A percentile compares a stretch with the other conserved stretches of the same genome.
Conservation (phyloP, 225 moss, liverwort and hornwort species). For the Ulota crispa region DNA sequence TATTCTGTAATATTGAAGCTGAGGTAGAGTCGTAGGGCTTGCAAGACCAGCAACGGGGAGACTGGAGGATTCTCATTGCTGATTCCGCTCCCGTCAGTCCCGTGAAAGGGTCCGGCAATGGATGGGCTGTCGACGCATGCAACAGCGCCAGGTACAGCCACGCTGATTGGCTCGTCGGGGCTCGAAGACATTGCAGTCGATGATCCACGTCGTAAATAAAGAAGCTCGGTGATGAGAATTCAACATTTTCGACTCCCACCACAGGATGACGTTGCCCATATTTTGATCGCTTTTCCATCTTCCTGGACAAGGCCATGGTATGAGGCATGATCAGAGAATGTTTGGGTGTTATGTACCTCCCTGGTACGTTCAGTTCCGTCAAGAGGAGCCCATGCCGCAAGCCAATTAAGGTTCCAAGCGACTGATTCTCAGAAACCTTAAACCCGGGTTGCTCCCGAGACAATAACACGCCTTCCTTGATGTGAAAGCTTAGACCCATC, state of each 20-base stretch:
- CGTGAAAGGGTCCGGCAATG: slow-evolving; percentile 43
- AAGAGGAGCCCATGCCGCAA: slow-evolving; percentile 13
- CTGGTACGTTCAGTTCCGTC: background rate
- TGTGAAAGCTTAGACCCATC: slow-evolving; percentile 18
- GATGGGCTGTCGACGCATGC: slow-evolving; percentile 35
- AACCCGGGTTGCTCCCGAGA: slow-evolving; percentile 36
- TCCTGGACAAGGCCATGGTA: background rate
- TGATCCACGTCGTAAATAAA: slow-evolving; percentile 39
- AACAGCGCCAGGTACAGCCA: slow-evolving; percentile 47
- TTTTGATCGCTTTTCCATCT: background rate
- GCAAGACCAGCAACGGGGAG: slow-evolving; percentile 43
- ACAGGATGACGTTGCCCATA: background rate
- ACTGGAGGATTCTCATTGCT: slow-evolving; percentile 42
- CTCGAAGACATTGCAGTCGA: slow-evolving; percentile 31
- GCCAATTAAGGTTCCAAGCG: slow-evolving; percentile 29
- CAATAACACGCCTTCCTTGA: background rate
- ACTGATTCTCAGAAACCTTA: slow-evolving; percentile 9
- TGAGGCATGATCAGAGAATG: slow-evolving; percentile 7
- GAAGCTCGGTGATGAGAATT: slow-evolving; percentile 25
- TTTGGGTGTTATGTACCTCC: background rate
- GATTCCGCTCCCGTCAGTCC: slow-evolving; percentile 43
- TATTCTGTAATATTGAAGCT: background rate
- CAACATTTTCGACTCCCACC: background rate
- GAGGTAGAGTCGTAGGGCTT: slow-evolving; percentile 23
- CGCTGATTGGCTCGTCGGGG: slow-evolving; percentile 27